These are phyloP conservation scores for Cladosporium sp. DNA, from an alignment of 2,329 filamentous ascomycete species.

Conservation along the genomic window DNA sequence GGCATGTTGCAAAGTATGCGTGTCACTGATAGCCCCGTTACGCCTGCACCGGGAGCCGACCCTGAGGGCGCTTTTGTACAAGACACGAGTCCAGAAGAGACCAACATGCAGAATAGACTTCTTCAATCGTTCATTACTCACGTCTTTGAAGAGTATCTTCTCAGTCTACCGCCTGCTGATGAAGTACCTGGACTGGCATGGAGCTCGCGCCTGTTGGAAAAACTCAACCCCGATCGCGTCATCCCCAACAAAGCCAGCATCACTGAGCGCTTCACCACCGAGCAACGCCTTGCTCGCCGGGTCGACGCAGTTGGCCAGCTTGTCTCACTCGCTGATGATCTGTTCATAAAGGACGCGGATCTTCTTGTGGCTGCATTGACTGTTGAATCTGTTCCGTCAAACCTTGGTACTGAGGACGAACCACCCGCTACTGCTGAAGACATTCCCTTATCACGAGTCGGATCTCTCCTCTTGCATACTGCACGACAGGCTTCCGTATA, in stretches of 20 bases:
- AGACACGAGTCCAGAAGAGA: constrained; percentile 50
- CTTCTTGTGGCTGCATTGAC: constrained; percentile 42
- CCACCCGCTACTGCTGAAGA: constrained; percentile 49
- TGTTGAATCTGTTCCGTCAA: constrained; percentile 38
- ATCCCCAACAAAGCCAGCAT: constrained; percentile 60
- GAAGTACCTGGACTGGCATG: constrained; percentile 49
- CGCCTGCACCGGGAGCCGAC: constrained; percentile 43
- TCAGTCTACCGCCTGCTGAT: constrained; percentile 40
- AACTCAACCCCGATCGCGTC: constrained; percentile 59
- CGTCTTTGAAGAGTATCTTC: constrained; percentile 69
- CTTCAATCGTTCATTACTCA: constrained; percentile 76
- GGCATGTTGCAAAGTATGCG: constrained; percentile 23
- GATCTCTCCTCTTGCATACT: constrained; percentile 51
- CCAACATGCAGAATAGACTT: constrained; percentile 58
- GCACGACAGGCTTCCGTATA: constrained; percentile 48
- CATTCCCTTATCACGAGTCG: constrained; percentile 54
- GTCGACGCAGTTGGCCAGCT: constrained; percentile 69
- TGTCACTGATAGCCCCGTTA: not conserved
- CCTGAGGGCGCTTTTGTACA: constrained; percentile 49
- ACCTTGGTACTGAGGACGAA: constrained; percentile 48
- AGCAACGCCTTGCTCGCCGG: constrained; percentile 57
- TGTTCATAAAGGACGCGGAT: constrained; percentile 47
- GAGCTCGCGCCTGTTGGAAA: constrained; percentile 61
- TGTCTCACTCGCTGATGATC: constrained; percentile 61
- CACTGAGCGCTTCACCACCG: constrained; percentile 61